Conservation (phyloP, 163 green algal genomes). For the Chlamydomonas reinhardtii region DNA sequence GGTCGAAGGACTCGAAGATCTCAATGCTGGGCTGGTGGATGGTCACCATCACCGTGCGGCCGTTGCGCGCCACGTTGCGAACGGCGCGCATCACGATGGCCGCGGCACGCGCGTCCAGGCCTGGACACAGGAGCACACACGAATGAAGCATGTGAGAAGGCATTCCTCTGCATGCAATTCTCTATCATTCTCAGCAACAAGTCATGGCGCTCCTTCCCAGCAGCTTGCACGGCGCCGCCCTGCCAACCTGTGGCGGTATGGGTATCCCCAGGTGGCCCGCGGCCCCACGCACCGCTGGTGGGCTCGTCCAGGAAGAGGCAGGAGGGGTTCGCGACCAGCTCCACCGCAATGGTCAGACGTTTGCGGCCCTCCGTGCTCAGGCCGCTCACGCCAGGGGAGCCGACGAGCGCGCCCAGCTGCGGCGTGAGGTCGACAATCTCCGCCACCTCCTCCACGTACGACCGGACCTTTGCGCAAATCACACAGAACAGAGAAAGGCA, state of each 20-base stretch:
- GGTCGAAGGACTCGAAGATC: constrained; percentile 84
- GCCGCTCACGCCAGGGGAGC: constrained; percentile 44
- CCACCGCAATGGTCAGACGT: constrained; percentile 81
- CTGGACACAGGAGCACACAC: constrained; percentile 1
- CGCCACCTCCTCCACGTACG: constrained; percentile 76
- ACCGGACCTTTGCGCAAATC: constrained; percentile 23
- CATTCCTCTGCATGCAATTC: too few relatives aligned
- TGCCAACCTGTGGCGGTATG: too few relatives aligned
- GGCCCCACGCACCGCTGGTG: constrained; percentile 62
- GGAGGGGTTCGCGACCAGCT: constrained; percentile 77
- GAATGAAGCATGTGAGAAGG: too few relatives aligned
- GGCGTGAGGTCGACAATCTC: constrained; percentile 76
- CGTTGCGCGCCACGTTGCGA: constrained; percentile 62
- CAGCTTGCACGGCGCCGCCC: too few relatives aligned
- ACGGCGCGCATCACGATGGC: constrained; percentile 71
- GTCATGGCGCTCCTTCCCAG: too few relatives aligned
- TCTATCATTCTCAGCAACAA: too few relatives aligned
- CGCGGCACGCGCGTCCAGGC: constrained; percentile 64
- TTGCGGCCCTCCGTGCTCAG: constrained; percentile 61
- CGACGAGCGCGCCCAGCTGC: constrained; percentile 64
- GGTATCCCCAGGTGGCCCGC: too few relatives aligned
- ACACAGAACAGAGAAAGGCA: too few relatives aligned
- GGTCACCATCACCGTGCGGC: constrained; percentile 78
- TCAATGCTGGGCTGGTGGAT: constrained; percentile 87
- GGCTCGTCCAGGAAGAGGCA: constrained; percentile 86